phyloP scores from a whole-genome alignment of 2,329 filamentous ascomycete genomes.

The Whalleya microplaca region DNA sequence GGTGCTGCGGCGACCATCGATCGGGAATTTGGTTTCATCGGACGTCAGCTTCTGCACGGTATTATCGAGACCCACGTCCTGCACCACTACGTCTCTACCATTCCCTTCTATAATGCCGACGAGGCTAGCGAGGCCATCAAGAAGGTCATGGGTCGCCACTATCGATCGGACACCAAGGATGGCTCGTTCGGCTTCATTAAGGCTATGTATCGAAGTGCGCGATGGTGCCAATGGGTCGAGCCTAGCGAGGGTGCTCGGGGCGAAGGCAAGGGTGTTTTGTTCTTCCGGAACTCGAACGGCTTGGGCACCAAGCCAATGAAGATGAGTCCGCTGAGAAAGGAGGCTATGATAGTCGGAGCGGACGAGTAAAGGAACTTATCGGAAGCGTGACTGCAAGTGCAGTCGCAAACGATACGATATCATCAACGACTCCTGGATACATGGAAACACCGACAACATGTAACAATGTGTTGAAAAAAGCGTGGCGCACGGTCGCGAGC shows the following conservation, averaged over 20 bases:
- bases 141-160: conserved; percentile 93
- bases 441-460: too few relatives aligned
- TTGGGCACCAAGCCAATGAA: conserved; percentile 63
- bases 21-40: conserved; percentile 95
- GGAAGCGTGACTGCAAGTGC: too few relatives aligned
- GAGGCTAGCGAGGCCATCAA: conserved; percentile 95
- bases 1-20: conserved; percentile 96
- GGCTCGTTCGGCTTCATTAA: conserved; percentile 83
- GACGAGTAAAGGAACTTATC: conserved; percentile 6
- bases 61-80: conserved; percentile 98
- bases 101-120: conserved; percentile 95
- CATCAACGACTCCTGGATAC: too few relatives aligned
- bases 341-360: conserved; percentile 12
- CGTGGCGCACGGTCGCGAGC: too few relatives aligned
- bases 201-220: conserved; percentile 78
- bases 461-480: too few relatives aligned
- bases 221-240: conserved; percentile 98
- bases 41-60: conserved; percentile 86
- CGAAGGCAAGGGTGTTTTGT: conserved; percentile 81
- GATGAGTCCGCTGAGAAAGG: conserved; percentile 27
- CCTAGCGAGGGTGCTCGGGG: conserved; percentile 80
- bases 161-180: conserved; percentile 78
- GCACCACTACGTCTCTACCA: conserved; percentile 95
- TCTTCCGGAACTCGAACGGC: conserved; percentile 95
- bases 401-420: too few relatives aligned